Conservation (phyloP, 768 basidiomycete genomes). For the Boletus reticuloceps region DNA sequence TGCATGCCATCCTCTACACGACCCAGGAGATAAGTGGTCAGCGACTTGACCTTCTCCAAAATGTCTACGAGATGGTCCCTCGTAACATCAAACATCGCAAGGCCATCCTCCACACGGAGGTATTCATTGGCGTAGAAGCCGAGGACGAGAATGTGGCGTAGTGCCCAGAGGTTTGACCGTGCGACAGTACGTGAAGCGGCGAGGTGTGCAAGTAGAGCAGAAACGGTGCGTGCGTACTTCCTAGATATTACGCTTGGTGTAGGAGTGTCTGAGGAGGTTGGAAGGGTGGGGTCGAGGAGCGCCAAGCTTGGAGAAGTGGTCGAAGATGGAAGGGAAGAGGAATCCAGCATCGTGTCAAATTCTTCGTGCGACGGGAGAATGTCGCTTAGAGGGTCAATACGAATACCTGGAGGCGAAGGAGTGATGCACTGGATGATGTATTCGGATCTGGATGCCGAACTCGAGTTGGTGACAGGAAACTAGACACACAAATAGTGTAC, state of each 20-base stretch:
- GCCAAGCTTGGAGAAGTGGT: conserved; percentile 55
- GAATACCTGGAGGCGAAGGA: conserved; percentile 35
- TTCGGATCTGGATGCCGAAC: conserved; percentile 38
- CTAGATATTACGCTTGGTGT: conserved; percentile 10
- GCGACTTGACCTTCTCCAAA: conserved; percentile 44
- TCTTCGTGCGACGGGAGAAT: conserved; percentile 50
- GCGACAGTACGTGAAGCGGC: conserved; percentile 59
- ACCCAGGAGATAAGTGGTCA: conserved; percentile 61
- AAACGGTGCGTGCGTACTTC: conserved; percentile 60
- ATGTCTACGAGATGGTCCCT: conserved; percentile 36
- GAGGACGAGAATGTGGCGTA: conserved; percentile 69
- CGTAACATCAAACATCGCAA: conserved; percentile 36
- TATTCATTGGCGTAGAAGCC: conserved; percentile 62
- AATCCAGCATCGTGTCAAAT: conserved; percentile 46
- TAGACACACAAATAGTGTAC: conserved; percentile 3
- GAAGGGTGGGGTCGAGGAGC: conserved; percentile 58
- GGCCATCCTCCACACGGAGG: conserved; percentile 49
- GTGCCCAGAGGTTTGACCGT: conserved; percentile 56
- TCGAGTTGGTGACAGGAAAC: neutral
- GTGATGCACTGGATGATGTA: conserved; percentile 41
- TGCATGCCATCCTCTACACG: conserved; percentile 53
- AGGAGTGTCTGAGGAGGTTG: conserved; percentile 35
- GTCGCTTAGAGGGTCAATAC: conserved; percentile 42
- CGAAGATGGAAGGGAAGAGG: conserved; percentile 39
- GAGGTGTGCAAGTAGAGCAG: conserved; percentile 55